A percentile compares a stretch with the other conserved stretches of the same genome.
phyloP scores from a whole-genome alignment of 2,329 filamentous ascomycete species.

The Botryotinia calthae region DNA sequence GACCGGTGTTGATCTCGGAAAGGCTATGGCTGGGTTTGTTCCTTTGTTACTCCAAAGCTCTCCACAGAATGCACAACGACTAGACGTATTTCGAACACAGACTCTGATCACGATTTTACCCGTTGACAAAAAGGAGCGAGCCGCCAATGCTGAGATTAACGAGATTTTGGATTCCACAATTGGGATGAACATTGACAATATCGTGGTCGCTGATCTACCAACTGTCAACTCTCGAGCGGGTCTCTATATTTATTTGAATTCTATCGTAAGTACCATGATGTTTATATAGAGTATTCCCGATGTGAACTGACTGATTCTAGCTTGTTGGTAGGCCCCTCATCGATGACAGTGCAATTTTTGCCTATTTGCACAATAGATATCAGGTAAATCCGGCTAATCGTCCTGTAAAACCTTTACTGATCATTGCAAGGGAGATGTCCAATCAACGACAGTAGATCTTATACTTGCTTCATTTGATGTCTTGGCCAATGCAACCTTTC shows the following conservation, averaged over 20 bases:
- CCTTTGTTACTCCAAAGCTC: slow-evolving; percentile 56
- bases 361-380: slow-evolving; percentile 81
- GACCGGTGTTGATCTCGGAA: slow-evolving; percentile 45
- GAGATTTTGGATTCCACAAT: slow-evolving; percentile 57
- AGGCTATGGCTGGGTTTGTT: slow-evolving; percentile 53
- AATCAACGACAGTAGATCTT: slow-evolving; percentile 75
- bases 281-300: not conserved
- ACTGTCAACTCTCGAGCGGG: slow-evolving; percentile 74
- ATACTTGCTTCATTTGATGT: slow-evolving; percentile 88
- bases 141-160: slow-evolving; percentile 51
- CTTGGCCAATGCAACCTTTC: slow-evolving; percentile 80
- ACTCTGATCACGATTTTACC: slow-evolving; percentile 56
- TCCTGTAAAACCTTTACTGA: slow-evolving; percentile 26
- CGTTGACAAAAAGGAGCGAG: slow-evolving; percentile 51
- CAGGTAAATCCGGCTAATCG: slow-evolving; percentile 51
- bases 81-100: slow-evolving; percentile 58
- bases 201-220: slow-evolving; percentile 61
- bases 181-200: slow-evolving; percentile 44
- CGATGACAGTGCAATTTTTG: slow-evolving; percentile 75
- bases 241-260: slow-evolving; percentile 81
- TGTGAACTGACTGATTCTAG: slow-evolving; percentile 47
- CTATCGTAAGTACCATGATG: slow-evolving; percentile 58
- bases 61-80: slow-evolving; percentile 47
- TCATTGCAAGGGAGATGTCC: slow-evolving; percentile 64
- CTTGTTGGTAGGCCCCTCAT: slow-evolving; percentile 78